Conservation (phyloP, 208 protist species). For the Leishmania martiniquensis region DNA sequence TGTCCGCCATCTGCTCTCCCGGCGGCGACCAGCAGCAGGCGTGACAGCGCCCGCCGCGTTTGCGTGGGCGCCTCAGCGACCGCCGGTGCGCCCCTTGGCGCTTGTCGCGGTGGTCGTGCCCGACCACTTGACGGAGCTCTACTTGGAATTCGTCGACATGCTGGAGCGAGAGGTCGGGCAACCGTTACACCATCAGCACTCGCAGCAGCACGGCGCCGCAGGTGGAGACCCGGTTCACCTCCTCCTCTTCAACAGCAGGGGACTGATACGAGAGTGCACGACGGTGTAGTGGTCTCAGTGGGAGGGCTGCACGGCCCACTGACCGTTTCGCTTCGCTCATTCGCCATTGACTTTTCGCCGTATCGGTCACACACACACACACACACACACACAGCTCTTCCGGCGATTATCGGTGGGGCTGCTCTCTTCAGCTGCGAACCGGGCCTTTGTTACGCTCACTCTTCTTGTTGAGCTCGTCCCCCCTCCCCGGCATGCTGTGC, state of each 20-base stretch:
- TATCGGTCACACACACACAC: too few species aligned
- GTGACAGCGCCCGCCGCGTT: background rate
- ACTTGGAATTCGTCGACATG: slow-evolving; percentile 25
- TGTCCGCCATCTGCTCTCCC: slow-evolving; percentile 45
- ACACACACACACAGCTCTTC: too few species aligned
- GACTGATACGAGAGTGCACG: slow-evolving; percentile 1
- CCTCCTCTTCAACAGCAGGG: slow-evolving; percentile 25
- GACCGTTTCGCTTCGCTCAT: background rate
- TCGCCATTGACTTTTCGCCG: too few species aligned
- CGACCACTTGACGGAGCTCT: slow-evolving; percentile 35
- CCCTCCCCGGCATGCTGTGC: too few species aligned
- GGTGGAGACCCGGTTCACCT: slow-evolving; percentile 10
- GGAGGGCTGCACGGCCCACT: background rate
- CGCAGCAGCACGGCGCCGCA: background rate
- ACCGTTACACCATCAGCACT: background rate
- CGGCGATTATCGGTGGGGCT: too few species aligned
- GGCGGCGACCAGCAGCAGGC: slow-evolving; percentile 14
- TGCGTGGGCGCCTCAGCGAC: background rate
- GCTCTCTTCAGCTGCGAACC: too few species aligned
- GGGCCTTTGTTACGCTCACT: too few species aligned
- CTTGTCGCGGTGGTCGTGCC: slow-evolving; percentile 45
- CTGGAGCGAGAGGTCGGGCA: slow-evolving; percentile 11
- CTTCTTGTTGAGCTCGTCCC: too few species aligned
- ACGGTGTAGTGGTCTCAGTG: background rate
- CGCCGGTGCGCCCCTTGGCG: slow-evolving; percentile 5